These are phyloP conservation scores for Melastoma malabathricum DNA, from an alignment of 345 rosid genomes.

Conservation along the genomic window DNA sequence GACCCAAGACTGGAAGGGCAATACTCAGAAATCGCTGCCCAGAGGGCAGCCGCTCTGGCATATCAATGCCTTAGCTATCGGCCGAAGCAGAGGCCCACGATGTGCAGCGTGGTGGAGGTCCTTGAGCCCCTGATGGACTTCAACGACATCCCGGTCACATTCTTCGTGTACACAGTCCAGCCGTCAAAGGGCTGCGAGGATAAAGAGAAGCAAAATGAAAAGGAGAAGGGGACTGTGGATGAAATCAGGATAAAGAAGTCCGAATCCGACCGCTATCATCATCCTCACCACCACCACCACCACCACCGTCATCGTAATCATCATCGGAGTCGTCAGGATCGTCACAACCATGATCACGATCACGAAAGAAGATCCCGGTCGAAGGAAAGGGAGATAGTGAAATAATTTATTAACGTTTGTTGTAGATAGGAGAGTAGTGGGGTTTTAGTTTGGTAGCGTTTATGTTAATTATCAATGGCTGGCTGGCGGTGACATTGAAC, in stretches of 20 bases:
- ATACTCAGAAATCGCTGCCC: conserved; percentile 69
- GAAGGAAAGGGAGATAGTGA: conserved; percentile 14
- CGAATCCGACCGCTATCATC: conserved; percentile 6
- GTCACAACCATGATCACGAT: neutral
- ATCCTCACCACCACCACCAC: conserved; percentile 16
- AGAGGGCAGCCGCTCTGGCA: conserved; percentile 74
- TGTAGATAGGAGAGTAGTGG: too few species aligned
- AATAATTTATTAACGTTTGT: too few species aligned
- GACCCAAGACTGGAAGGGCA: conserved; percentile 88
- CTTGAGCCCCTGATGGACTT: conserved; percentile 53
- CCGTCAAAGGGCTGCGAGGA: conserved; percentile 8
- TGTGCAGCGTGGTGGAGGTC: conserved; percentile 46
- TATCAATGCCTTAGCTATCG: conserved; percentile 74
- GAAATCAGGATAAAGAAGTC: conserved; percentile 1
- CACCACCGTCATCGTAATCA: conserved; percentile 4
- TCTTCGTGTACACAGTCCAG: conserved; percentile 62
- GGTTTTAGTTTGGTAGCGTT: too few species aligned
- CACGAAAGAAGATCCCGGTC: conserved; percentile 1
- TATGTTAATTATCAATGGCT: too few species aligned
- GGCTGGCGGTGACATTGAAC: too few species aligned
- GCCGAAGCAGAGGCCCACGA: conserved; percentile 67
- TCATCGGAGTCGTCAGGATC: too few species aligned
- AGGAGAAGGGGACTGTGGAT: neutral
- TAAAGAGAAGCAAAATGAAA: conserved; percentile 14
- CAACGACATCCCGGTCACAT: conserved; percentile 37